Base-by-base conservation (phyloP, 2,329 filamentous ascomycete species). In the Phialemoniopsis sp. region DNA sequence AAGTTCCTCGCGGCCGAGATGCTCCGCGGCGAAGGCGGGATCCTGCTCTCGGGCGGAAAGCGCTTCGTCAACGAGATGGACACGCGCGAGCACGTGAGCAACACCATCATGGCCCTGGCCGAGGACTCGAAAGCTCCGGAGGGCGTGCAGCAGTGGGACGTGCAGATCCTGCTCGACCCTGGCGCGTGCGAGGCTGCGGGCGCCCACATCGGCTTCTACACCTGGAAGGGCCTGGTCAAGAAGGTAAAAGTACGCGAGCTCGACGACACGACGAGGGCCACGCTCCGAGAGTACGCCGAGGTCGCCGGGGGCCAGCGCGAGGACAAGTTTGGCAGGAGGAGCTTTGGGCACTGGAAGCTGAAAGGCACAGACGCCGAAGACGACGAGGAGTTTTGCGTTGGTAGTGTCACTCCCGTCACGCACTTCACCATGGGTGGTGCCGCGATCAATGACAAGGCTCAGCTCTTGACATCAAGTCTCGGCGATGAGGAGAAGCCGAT, bases 361-460 rank as follows among this genome's bases (percentile, higher is more conserved):
- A 58, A 52, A 8, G 45, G 63, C 0, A 61, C 56, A 0, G 66
- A 74, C 13, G 61, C 64, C 5, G 66, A 63, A 29, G 56, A 65
- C 0, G 72, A 80, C 0, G 66, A 73, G 4, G 66, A 76, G 19
- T 62, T 83, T 1, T 80, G 76, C 43, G 55, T 82, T 0, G 80
- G 79, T 0, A 66, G 56, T 2, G 76, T 84, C 2, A 84, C 80
- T 5, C 80, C 80, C 0, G 76, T 83, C 0, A 67, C 78, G 3
- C 80, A 84, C 50, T 84, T 83, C 48, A 83, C 80, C 2, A 84
- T 84, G 80, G 80, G 80, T 5, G 80, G 80, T 1, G 78, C 73
- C 0, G 62, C 72, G 3, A 77, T 83, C 46, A 73, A 78, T 47
- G 60, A 71, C 7, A 60, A 67, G 33, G 67, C 69, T 1, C 68